phyloP scores from a whole-genome alignment of 352 stramenopile genomes.

The Pythium phragmiticola region DNA sequence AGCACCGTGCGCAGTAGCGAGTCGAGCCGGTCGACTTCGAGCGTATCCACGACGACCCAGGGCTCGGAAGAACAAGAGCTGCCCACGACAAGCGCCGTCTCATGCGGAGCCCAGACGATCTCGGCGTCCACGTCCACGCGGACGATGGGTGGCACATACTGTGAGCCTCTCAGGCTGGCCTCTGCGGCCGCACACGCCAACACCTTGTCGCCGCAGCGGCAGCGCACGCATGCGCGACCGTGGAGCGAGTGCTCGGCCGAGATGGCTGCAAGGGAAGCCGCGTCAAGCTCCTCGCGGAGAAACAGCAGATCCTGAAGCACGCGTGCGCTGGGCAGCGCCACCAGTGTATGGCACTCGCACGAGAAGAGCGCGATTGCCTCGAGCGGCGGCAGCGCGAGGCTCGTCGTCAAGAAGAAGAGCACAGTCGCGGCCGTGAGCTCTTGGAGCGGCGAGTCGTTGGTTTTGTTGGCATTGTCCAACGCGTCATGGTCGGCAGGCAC shows the following conservation, averaged over 20 bases:
- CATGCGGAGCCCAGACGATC: constrained; percentile 22
- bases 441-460: constrained; percentile 19
- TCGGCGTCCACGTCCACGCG: constrained; percentile 6
- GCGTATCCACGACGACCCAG: constrained; percentile 39
- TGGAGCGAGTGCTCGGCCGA: constrained; percentile 20
- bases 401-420: constrained; percentile 48
- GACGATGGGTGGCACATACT: background rate
- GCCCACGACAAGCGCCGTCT: constrained; percentile 9
- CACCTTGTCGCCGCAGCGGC: constrained; percentile 45
- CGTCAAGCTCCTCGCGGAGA: constrained; percentile 18
- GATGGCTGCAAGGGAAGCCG: background rate
- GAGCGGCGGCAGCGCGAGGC: constrained; percentile 29
- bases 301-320: constrained; percentile 36
- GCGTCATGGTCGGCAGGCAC: constrained; percentile 31
- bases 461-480: background rate
- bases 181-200: constrained; percentile 19
- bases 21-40: constrained; percentile 31
- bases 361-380: constrained; percentile 34
- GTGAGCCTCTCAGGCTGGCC: background rate
- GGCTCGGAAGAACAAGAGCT: constrained; percentile 21
- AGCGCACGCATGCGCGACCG: constrained; percentile 31
- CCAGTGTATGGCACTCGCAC: constrained; percentile 28
- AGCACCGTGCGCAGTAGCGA: constrained; percentile 32
- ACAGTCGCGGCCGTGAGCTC: constrained; percentile 34
- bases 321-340: constrained; percentile 36